phyloP scores from a whole-genome alignment of 768 basidiomycete genomes.

The Lentinula guzmanii region DNA sequence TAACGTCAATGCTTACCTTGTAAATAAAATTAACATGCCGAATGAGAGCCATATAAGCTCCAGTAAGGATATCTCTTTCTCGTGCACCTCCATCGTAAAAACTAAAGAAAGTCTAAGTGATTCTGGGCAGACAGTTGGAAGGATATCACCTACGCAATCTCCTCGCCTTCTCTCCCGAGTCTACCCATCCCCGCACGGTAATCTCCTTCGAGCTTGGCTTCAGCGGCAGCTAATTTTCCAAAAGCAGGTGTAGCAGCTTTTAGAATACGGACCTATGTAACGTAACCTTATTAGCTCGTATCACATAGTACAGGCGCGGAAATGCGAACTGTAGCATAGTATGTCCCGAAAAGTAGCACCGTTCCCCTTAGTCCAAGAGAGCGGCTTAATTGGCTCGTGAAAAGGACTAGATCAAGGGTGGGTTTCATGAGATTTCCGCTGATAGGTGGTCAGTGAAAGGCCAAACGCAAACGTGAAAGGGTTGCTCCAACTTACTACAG shows the following conservation, averaged over 20 bases:
- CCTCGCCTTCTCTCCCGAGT: conserved; percentile 85
- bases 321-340: conserved; percentile 71
- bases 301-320: no score
- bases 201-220: conserved; percentile 86
- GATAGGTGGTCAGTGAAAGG: not conserved
- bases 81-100: conserved; percentile 88
- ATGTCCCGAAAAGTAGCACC: conserved; percentile 71
- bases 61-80: conserved; percentile 76
- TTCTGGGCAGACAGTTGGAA: not conserved
- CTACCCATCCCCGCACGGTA: conserved; percentile 84
- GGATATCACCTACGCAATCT: conserved; percentile 66
- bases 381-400: conserved; percentile 85
- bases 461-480: not conserved
- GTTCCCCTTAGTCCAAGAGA: conserved; percentile 87
- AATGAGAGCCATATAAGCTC: conserved; percentile 74
- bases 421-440: conserved; percentile 95
- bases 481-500: conserved; percentile 67
- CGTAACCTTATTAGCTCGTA: not conserved
- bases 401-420: conserved; percentile 82
- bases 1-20: conserved; percentile 43
- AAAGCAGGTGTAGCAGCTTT: conserved; percentile 89
- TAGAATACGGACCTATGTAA: conserved; percentile 37
- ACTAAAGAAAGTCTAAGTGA: conserved; percentile 25
- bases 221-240: conserved; percentile 81
- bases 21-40: conserved; percentile 90